Percentiles rank a stretch among this genome's conserved stretches.
Evolutionary conservation across 2,329 filamentous ascomycete genomes (phyloP).

Genomic region (Botrytis galanthina): DNA sequence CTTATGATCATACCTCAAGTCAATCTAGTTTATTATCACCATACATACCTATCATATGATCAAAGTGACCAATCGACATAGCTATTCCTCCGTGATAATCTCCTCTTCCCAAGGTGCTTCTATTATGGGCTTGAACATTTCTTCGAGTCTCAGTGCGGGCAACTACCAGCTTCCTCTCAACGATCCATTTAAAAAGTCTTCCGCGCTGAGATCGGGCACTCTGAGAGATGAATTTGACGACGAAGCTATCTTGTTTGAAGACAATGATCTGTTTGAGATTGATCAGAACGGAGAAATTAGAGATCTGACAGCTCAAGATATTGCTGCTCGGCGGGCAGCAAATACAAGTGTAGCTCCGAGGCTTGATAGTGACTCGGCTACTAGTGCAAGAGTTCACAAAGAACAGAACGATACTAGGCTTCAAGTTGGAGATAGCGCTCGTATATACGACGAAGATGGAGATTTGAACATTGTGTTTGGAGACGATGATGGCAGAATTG

Average conservation of each 20-base stretch:
- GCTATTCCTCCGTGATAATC: no score
- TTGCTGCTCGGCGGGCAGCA: conserved; percentile 25
- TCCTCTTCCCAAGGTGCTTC: conserved; percentile 24
- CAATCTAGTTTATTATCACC: no score
- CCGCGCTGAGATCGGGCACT: conserved; percentile 35
- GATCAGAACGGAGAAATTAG: conserved; percentile 60
- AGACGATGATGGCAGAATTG: conserved; percentile 39
- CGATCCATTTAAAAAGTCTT: conserved; percentile 37
- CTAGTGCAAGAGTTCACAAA: conserved; percentile 42
- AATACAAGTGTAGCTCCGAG: conserved; percentile 18
- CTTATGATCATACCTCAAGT: no score
- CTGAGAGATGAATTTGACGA: conserved; percentile 39
- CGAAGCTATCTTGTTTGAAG: conserved; percentile 33
- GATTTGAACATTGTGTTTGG: conserved; percentile 34
- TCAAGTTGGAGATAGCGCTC: conserved; percentile 28
- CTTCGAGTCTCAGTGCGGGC: conserved; percentile 45
- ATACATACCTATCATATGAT: no score
- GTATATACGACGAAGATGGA: conserved; percentile 29
- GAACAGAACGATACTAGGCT: conserved; percentile 44
- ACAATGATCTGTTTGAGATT: conserved; percentile 51
- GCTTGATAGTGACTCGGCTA: conserved; percentile 39
- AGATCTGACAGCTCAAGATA: conserved; percentile 42
- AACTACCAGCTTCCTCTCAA: conserved; percentile 36
- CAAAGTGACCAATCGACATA: no score
- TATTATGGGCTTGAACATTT: conserved; percentile 47